Evolutionary conservation across 306 rosid genomes (phyloP), one percentile per base, ranked within the genome.

Genomic region (Betula pendula): DNA sequence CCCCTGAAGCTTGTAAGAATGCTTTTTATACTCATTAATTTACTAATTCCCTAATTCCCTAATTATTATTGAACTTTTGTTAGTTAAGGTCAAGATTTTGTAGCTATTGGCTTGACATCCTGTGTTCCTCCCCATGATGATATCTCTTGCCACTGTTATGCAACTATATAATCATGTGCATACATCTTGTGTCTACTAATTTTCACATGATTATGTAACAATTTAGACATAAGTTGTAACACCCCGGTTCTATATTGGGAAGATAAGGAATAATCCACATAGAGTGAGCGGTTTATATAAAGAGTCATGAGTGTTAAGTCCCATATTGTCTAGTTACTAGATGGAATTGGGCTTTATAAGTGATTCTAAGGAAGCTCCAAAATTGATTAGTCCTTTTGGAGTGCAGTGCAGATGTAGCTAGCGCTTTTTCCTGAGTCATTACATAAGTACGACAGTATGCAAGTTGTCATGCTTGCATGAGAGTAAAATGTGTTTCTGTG

Each of bases 1-100:
- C 97, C 99, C 81, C 84, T 90, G 43, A 92, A 95, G 86, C 97
- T 95, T 81, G 99, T 92, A 87, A 33, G 88, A 29, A 73, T 82
- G 72, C 74, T 55, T 62, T 52, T 45, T 53, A 31, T 80, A 16
- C 42, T 76, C 66, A 38, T 71, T 52, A 33, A 3, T 58, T 67
- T 56, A 81, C 78, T 67, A 45, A 16, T 78, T 50, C 16, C 52
- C 78, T 67, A 45, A 16, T 78, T 50, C 16, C 52, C n/a, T 70
- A 70, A 68, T 45, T 52, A 19, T 72, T 72, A 43, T 62, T 13
- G 53, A 42, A 68, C 31, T 25, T 75, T 22, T 70, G 56, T 17
- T 45, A 14, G 20, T 25, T 22, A 44, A 22, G 73, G 52, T 47
- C 56, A 69, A 45, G 33, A 27, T 70, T 68, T 70, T 44, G 38